Conservation (phyloP, 2,329 filamentous ascomycete genomes). For the Metarhizium robertsii region DNA sequence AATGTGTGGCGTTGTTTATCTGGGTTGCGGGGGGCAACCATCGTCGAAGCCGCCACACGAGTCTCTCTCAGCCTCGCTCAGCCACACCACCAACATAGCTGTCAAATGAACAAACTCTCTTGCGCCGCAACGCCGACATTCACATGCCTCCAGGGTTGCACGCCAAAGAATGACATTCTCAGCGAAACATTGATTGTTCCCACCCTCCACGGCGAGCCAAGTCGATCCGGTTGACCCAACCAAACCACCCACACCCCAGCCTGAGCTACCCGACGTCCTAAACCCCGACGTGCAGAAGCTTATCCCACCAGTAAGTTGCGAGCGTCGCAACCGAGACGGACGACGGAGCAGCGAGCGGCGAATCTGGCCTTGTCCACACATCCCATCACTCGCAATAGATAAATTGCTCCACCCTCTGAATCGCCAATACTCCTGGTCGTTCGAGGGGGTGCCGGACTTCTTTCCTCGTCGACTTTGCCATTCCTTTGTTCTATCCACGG, state of each 20-base stretch:
- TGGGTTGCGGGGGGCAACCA: constrained; percentile 7
- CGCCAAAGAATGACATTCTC: not conserved
- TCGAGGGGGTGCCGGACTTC: not conserved
- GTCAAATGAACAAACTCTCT: not conserved
- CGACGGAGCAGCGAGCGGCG: not conserved
- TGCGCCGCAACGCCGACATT: not conserved
- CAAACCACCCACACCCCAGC: not conserved
- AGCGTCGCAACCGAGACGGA: not conserved
- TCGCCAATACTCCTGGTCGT: not conserved
- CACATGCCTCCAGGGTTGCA: constrained; percentile 3
- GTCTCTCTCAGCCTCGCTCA: not conserved
- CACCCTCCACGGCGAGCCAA: not conserved
- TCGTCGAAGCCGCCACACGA: not conserved
- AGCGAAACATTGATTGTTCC: not conserved
- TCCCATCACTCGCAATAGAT: not conserved
- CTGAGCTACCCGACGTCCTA: not conserved
- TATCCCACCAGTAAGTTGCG: not conserved
- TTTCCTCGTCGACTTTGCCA: not conserved
- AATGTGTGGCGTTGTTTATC: constrained; percentile 6
- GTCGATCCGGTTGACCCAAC: not conserved
- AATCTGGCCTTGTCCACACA: not conserved
- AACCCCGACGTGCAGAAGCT: not conserved
- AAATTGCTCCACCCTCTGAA: not conserved
- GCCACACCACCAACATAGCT: not conserved
- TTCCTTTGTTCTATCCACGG: not conserved